phyloP scores from a whole-genome alignment of 805 yeast species.

The Candida rishiriensis region DNA sequence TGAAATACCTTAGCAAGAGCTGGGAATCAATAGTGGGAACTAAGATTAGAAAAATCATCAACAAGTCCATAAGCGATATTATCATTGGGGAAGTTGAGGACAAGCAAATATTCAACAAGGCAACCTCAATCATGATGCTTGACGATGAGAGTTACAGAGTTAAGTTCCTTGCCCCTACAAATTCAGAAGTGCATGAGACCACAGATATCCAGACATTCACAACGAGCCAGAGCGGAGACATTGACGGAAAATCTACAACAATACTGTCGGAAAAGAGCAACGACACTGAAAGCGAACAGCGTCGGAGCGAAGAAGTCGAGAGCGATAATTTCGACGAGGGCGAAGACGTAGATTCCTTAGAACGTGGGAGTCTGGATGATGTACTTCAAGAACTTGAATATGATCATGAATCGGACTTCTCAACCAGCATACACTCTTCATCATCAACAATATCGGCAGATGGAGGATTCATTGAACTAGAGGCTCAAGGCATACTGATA shows the following conservation, averaged over 20 bases:
- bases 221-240: neutral
- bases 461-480: constrained; percentile 66
- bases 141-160: constrained; percentile 80
- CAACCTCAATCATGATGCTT: constrained; percentile 61
- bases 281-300: neutral
- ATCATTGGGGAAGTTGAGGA: constrained; percentile 65
- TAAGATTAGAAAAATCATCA: constrained; percentile 45
- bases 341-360: constrained; percentile 11
- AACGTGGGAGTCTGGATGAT: constrained; percentile 1
- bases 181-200: constrained; percentile 7
- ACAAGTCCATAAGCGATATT: constrained; percentile 56
- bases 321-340: constrained; percentile 15
- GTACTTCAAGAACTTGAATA: constrained; percentile 2
- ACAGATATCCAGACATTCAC: neutral
- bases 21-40: constrained; percentile 83
- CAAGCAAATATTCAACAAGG: constrained; percentile 60
- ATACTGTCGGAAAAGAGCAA: neutral
- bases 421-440: constrained; percentile 23
- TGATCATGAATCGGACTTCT: constrained; percentile 19
- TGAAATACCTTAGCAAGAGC: constrained; percentile 67
- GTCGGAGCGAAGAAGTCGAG: neutral
- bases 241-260: too few relatives aligned
- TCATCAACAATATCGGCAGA: constrained; percentile 44
- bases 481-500: constrained; percentile 90
- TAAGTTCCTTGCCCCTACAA: constrained; percentile 51